Base-by-base conservation (phyloP, 2,329 filamentous ascomycete species). In the Colletotrichum orbiculare region DNA sequence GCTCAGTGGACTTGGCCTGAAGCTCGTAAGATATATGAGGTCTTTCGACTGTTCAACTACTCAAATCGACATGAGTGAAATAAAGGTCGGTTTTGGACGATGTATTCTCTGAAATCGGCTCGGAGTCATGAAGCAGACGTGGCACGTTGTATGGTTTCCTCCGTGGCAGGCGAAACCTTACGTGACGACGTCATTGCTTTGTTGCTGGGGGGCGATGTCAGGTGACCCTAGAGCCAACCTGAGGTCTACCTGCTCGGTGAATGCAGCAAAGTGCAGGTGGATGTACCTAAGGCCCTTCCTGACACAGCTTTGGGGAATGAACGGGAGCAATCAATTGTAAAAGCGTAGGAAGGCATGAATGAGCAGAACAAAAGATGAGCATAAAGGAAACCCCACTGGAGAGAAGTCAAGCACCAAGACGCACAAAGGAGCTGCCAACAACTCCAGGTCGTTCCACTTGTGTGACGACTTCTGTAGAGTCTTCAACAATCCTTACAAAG, bases 131-230 rank as follows among this genome's bases (percentile, higher is more conserved):
- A 66, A 63, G 58, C 63, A 66, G 37, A 66, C 53, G 58, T 66
- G 63, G 63, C 63, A 66, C 63, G 53, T 43, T 54, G 63, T 47
- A 38, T 57, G 41, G 59, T 66, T 63, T 63, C 58, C 63, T 62
- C 47, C 53, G 35, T 63, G 63, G 12, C 63, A 66, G 59, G 59
- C 63, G 53, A 55, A 57, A 63, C 63, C 59, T 66, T 66, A 63
- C 47, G 47, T 54, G 63, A 63, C 58, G 63, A 66, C 63, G 63
- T 66, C 63, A 66, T 66, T 62, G 63, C 59, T 56, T 38, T 45
- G 52, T 53, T 52, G 47, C 57, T 39, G 63, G 63, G 25, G 25
- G 42, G 58, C 57, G 59, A 15, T 46, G 63, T 66, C 63, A 66
- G 58, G 58, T 66, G 63, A 66, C 63, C 54, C 12, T 8, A 64